Evolutionary conservation across 1,139 yeast species (phyloP), one percentile per base, ranked within the genome.

Genomic region (Magnusiomyces ingens): DNA sequence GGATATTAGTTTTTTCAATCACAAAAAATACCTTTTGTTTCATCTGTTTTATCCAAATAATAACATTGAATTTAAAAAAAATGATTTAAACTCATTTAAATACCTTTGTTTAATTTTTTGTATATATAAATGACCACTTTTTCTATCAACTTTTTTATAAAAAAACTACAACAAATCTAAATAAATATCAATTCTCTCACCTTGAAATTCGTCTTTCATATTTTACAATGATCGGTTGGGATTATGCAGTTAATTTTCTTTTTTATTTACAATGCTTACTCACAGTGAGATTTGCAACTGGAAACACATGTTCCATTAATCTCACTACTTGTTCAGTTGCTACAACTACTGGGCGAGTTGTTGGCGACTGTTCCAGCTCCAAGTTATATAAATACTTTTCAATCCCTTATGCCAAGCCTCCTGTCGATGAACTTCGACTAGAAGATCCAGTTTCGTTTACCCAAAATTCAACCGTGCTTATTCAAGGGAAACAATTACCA

Each of bases 351-450:
- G 57, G 57, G 1, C 19, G 40, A 2, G 29, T 55, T 18, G 21
- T 26, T 6, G 57, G 57, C 10, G 51, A 50, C 38, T 55, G 57
- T 21, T 41, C 53, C 2, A 21, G 49, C 37, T 11, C 19, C 1
- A 18, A 41, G 1, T 49, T 55, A 38, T 12, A 53, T 53, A 50
- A 56, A 19, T 64, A 51, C 51, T 54, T 63, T 5, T 58, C 62
- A 35, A 52, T 64, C 13, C 66, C 67, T 8, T 64, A 64, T 52
- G 67, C 67, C 6, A 52, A 57, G 26, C 59, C 67, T 13, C 67
- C 67, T 1, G 52, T 56, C 2, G 64, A 57, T 1, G 32, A 26
- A 1, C 55, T 58, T 18, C 51, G 67, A 38, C 58, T 64, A 44
- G 54, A 52, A 12, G 62, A 61, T 40, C 67, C 67, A 5, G 40